Percentiles rank a stretch among this genome's conserved stretches.
Conservation (phyloP, 164 flowering plant genomes). For the Houttuynia cordata region DNA sequence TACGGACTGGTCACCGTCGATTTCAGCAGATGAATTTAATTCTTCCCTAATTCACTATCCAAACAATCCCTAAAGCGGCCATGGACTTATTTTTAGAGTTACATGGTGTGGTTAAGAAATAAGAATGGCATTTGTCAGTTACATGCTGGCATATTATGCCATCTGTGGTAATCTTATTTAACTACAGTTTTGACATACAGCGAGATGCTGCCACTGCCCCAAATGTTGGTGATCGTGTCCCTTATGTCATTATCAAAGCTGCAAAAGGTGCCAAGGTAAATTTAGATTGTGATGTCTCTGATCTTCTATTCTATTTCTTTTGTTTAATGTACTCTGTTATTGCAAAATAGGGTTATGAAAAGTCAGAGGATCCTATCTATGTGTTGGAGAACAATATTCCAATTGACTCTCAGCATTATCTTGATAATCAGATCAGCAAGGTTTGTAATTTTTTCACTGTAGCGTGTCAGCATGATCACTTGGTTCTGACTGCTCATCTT, state of each 20-base stretch:
- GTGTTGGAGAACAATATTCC: conserved; percentile 95
- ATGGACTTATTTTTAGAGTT: no score
- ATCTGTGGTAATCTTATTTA: not conserved
- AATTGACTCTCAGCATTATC: conserved; percentile 87
- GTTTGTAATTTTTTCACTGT: conserved; percentile 21
- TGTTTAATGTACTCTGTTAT: conserved; percentile 5
- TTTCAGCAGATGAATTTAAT: no score
- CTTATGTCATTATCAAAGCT: conserved; percentile 93
- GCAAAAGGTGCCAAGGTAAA: conserved; percentile 96
- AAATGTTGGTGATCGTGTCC: conserved; percentile 97
- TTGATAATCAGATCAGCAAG: conserved; percentile 92
- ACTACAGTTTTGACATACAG: conserved; percentile 26
- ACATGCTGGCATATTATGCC: not conserved
- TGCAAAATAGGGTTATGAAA: conserved; percentile 84
- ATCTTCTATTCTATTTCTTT: not conserved
- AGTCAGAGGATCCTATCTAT: conserved; percentile 95
- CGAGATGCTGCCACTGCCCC: conserved; percentile 99
- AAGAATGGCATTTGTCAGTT: no score
- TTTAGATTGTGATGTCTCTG: not conserved
- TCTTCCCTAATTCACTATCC: no score
- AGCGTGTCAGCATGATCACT: not conserved
- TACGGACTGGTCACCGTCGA: no score
- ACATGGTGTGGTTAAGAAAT: no score
- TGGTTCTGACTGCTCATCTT: not conserved
- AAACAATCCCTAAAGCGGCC: no score